phyloP scores from a whole-genome alignment of 163 green algal species.

The Picocystis sp. region DNA sequence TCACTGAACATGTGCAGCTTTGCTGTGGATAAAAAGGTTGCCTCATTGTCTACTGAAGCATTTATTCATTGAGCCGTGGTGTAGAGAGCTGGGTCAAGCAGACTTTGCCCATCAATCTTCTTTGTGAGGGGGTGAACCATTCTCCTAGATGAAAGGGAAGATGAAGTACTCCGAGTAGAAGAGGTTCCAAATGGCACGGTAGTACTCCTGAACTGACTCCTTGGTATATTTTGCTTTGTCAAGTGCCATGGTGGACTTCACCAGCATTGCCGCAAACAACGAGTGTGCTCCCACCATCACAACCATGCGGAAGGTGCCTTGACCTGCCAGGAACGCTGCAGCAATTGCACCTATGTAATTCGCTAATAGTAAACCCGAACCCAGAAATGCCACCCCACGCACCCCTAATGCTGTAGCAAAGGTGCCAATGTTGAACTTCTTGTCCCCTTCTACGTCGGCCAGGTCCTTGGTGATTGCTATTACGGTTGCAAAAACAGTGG shows the following conservation, averaged over 20 bases:
- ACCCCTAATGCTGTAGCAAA: constrained; percentile 81
- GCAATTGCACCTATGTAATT: constrained; percentile 75
- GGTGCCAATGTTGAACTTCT: constrained; percentile 73
- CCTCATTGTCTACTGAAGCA: no score
- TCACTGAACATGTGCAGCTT: no score
- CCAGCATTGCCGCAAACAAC: constrained; percentile 45
- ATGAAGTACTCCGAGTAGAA: constrained; percentile 91
- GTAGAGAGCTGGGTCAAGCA: no score
- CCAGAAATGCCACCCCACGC: constrained; percentile 38
- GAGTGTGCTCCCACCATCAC: constrained; percentile 75
- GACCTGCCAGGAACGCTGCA: constrained; percentile 32
- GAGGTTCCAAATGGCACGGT: constrained; percentile 83
- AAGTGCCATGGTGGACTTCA: constrained; percentile 41
- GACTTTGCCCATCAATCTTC: no score
- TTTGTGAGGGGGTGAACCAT: no score
- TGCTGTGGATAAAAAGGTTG: no score
- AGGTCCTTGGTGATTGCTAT: constrained; percentile 99
- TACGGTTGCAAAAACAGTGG: constrained; percentile 86
- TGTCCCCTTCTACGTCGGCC: constrained; percentile 88
- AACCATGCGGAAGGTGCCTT: constrained; percentile 46
- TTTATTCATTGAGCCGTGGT: no score
- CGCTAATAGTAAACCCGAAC: constrained; percentile 53
- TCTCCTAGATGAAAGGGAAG: constrained; percentile 52
- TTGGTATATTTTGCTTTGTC: constrained; percentile 32
- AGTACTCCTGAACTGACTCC: constrained; percentile 40